Percentiles rank a stretch among this genome's conserved stretches.
Evolutionary conservation across 441 rosid species (phyloP).

Genomic region (Jatropha multifida): DNA sequence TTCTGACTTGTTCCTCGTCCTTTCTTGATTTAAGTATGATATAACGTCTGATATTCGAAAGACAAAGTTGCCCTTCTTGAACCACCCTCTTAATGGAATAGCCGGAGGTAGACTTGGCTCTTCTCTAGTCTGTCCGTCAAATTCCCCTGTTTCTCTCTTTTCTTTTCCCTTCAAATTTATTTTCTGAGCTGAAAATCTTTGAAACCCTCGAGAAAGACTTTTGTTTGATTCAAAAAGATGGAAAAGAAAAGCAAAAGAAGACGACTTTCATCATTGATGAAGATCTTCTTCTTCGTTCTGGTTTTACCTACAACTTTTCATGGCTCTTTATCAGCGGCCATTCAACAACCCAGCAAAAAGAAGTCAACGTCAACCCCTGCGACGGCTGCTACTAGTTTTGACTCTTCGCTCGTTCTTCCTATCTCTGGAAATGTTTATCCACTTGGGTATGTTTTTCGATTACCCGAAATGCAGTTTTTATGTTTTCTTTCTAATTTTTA

Average conservation of each 20-base stretch:
- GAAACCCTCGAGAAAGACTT: not conserved
- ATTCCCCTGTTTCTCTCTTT: not conserved
- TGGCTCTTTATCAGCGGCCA: conserved; percentile 29
- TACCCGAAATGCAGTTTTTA: conserved; percentile 1
- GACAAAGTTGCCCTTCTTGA: not conserved
- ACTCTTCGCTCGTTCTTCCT: conserved; percentile 61
- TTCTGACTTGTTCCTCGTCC: not conserved
- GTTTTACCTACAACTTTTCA: conserved; percentile 20
- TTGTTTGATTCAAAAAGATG: not conserved
- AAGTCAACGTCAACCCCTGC: conserved; percentile 21
- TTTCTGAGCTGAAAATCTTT: not conserved
- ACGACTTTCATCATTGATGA: not conserved
- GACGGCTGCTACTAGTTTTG: conserved; percentile 19
- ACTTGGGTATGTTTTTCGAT: conserved; percentile 51
- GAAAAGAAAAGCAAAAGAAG: conserved; percentile 13
- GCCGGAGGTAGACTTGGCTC: not conserved
- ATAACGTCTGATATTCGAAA: not conserved
- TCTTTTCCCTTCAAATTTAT: not conserved
- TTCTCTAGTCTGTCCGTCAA: not conserved
- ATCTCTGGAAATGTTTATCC: conserved; percentile 85
- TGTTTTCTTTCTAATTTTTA: conserved; percentile 1
- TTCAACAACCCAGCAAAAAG: conserved; percentile 29
- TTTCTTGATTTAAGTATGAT: not conserved
- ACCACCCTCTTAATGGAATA: not conserved
- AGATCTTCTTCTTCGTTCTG: conserved; percentile 14